These are phyloP conservation scores for Penicillium malachiteum DNA, from an alignment of 495 filamentous ascomycete genomes.

Conservation along the genomic window DNA sequence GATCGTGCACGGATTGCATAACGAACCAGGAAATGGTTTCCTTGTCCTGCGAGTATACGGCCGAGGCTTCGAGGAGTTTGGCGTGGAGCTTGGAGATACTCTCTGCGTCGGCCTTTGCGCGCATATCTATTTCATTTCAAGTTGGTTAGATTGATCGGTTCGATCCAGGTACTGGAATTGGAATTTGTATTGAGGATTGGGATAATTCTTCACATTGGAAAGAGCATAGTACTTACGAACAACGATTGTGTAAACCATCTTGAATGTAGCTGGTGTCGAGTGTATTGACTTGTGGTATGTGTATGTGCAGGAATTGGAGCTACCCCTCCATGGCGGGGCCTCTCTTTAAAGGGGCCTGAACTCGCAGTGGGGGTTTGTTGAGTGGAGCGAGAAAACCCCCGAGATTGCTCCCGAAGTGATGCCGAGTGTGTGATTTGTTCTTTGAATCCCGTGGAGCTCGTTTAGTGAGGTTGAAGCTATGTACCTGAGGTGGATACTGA, in stretches of 20 bases:
- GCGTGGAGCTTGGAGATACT: slow-evolving; percentile 61
- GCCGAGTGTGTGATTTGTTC: slow-evolving; percentile 11
- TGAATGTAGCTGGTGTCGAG: neutral
- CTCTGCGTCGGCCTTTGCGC: slow-evolving; percentile 59
- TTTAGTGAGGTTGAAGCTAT: too few relatives aligned
- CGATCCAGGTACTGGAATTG: neutral
- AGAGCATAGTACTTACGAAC: slow-evolving; percentile 37
- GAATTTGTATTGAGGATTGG: neutral
- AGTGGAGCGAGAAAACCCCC: slow-evolving; percentile 7
- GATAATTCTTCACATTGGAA: neutral
- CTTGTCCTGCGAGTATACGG: slow-evolving; percentile 63
- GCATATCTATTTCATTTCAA: slow-evolving; percentile 49
- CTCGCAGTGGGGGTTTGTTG: slow-evolving; percentile 8
- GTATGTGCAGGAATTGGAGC: neutral
- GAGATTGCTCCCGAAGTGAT: slow-evolving; percentile 18
- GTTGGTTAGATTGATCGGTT: too few relatives aligned
- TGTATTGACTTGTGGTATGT: neutral
- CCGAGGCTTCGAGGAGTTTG: slow-evolving; percentile 65
- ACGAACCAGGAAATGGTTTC: slow-evolving; percentile 68
- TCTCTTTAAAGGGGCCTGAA: slow-evolving; percentile 3
- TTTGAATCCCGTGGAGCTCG: neutral
- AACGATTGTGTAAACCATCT: slow-evolving; percentile 57
- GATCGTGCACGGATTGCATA: slow-evolving; percentile 64
- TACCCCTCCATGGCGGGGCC: slow-evolving; percentile 14
- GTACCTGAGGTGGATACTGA: too few relatives aligned